Percentiles rank a stretch among this genome's conserved stretches.
Conservation (phyloP, 306 rosid species). For the Fragaria nilgerrensis region DNA sequence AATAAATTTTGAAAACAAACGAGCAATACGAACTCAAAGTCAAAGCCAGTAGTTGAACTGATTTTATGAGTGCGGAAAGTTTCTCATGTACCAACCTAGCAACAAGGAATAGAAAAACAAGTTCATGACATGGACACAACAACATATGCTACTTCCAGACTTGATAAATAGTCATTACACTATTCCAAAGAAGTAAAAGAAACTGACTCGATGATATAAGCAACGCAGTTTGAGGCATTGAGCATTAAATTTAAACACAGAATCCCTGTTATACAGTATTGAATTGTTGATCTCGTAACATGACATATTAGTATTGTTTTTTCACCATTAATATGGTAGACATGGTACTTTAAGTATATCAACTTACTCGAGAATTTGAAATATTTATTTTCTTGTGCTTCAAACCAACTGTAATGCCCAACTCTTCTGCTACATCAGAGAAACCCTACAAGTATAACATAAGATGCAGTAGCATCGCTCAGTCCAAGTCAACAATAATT, state of each 20-base stretch:
- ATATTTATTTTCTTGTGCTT: constrained; percentile 99
- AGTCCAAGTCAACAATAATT: constrained; percentile 19
- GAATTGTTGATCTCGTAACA: background rate
- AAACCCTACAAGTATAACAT: constrained; percentile 60
- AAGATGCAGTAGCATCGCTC: constrained; percentile 13
- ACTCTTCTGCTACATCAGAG: constrained; percentile 83
- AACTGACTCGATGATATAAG: background rate
- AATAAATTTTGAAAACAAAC: background rate
- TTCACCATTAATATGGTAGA: background rate
- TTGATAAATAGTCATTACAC: background rate
- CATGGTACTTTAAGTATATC: constrained; percentile 15
- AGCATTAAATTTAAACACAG: background rate
- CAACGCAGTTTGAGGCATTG: background rate
- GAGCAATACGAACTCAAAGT: background rate
- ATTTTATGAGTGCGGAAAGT: background rate
- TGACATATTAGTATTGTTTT: background rate
- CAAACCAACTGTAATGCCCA: constrained; percentile 69
- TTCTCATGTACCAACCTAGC: background rate
- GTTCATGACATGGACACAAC: background rate
- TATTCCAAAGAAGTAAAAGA: background rate
- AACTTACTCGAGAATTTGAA: constrained; percentile 93
- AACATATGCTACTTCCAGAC: background rate
- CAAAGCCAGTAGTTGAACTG: background rate
- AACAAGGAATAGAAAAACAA: background rate
- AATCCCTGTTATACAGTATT: background rate